Evolutionary conservation across 257 asterid species (phyloP).

Genomic region (Agastache rugosa): DNA sequence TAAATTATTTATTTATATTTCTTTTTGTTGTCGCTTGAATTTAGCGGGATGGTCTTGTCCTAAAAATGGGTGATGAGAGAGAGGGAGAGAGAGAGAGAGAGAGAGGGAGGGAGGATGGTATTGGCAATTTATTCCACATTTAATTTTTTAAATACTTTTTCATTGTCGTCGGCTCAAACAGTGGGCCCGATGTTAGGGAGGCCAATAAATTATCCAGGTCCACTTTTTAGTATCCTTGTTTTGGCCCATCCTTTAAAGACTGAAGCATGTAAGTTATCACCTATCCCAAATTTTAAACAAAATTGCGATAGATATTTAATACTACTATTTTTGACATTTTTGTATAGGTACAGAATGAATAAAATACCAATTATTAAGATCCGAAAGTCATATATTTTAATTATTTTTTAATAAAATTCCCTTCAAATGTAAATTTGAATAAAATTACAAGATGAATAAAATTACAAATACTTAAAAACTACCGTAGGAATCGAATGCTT

Average conservation of each 20-base stretch:
- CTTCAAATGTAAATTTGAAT: too few species aligned
- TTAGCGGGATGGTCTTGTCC: constrained; percentile 25
- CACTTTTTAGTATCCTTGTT: background rate
- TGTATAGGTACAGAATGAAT: background rate
- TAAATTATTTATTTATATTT: background rate
- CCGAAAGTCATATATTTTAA: too few species aligned
- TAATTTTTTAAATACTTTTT: background rate
- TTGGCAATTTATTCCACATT: constrained; percentile 1
- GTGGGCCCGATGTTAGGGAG: constrained; percentile 9
- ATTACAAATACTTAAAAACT: too few species aligned
- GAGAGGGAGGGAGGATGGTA: background rate
- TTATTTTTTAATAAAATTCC: too few species aligned
- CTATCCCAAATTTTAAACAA: too few species aligned
- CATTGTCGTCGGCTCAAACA: background rate
- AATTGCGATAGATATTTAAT: too few species aligned
- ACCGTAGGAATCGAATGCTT: too few species aligned
- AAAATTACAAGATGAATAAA: too few species aligned
- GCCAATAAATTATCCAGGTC: background rate
- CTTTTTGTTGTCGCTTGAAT: background rate
- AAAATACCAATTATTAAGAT: too few species aligned
- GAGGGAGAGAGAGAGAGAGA: background rate
- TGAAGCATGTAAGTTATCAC: background rate
- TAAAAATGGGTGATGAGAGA: constrained; percentile 26
- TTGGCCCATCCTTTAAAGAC: background rate
- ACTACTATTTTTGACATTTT: too few species aligned